Evolutionary conservation across 345 rosid species (phyloP), one percentile per base, ranked within the genome.

Genomic region (Anacardium occidentale): DNA sequence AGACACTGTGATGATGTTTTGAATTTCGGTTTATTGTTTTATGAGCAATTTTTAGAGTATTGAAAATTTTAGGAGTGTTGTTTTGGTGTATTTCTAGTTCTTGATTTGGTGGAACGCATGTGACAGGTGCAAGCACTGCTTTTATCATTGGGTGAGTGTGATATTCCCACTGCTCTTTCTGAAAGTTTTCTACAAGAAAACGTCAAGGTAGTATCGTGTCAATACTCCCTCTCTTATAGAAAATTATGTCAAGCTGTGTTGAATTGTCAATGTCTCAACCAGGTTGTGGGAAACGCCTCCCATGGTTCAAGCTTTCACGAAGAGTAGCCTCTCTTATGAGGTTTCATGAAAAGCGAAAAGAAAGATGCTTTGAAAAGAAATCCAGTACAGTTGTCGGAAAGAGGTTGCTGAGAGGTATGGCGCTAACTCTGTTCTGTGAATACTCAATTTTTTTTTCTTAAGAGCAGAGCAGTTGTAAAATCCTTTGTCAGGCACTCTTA

Each of bases 361-460:
- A 81, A 56, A 78, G 84, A 79, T 81, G 84, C 76, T 83, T 81
- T 66, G 78, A 81, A 14, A 83, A 81, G 77, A 83, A 79, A 83
- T 83, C 34, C 77, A 76, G 12, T 79, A 78, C 72, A 76, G 64
- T 32, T 84, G 83, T 69, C 78, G 81, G 69, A 79, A 79, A 68
- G 86, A 80, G 68, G 86, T 83, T 75, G 84, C 86, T 24, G 73
- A 80, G 56, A 83, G 82, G 86, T 83, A 76, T 17, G 71, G 40
- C 51, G 68, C 62, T 37, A 55, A 55, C 14, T 57, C 9, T 25
- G 29, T 60, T 70, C 48, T 6, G 37, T 9, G 17, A 54, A 37
- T 68, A 18, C 34, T 55, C 7, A 62, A 68, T 42, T 68, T 40
- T 68, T 37, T 29, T 29, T 29, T 29, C 3, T 1, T 1, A 29